A percentile compares a stretch with the other conserved stretches of the same genome.
These are phyloP conservation scores for Pseudonitzschia pungens DNA, from an alignment of 108 stramenopile genomes.

Conservation along the genomic window DNA sequence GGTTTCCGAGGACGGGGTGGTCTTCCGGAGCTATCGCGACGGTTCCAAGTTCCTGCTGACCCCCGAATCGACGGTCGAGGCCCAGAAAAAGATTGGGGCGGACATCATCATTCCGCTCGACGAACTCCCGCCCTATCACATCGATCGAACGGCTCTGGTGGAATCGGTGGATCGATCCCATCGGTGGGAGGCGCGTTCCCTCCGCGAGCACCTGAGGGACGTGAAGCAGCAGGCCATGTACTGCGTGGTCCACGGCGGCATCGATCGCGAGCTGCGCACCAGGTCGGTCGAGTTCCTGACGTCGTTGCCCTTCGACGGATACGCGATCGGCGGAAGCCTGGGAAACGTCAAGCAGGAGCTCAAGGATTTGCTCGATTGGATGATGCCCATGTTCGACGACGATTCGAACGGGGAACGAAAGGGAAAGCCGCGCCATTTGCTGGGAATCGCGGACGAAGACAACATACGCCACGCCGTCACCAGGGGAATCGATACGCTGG, in stretches of 20 bases:
- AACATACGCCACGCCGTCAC: conserved; percentile 73
- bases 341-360: conserved; percentile 87
- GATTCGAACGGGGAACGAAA: conserved; percentile 31
- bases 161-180: conserved; percentile 85
- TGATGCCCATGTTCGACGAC: conserved; percentile 87
- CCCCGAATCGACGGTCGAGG: conserved; percentile 87
- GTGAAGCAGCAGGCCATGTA: conserved; percentile 89
- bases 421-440: conserved; percentile 84
- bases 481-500: conserved; percentile 88
- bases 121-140: conserved; percentile 90
- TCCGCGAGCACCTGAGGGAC: conserved; percentile 80
- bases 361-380: conserved; percentile 78
- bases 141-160: conserved; percentile 54
- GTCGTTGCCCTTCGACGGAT: conserved; percentile 91
- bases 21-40: conserved; percentile 88
- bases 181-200: conserved; percentile 91
- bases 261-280: conserved; percentile 75
- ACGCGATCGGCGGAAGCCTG: conserved; percentile 89
- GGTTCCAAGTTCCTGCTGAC: conserved; percentile 82
- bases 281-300: conserved; percentile 85
- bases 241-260: conserved; percentile 91
- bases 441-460: conserved; percentile 92
- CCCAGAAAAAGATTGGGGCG: conserved; percentile 89
- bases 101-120: conserved; percentile 96
- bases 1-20: conserved; percentile 88